Base-by-base conservation (phyloP, 2,329 filamentous ascomycete species). In the Chaetomium sp. region DNA sequence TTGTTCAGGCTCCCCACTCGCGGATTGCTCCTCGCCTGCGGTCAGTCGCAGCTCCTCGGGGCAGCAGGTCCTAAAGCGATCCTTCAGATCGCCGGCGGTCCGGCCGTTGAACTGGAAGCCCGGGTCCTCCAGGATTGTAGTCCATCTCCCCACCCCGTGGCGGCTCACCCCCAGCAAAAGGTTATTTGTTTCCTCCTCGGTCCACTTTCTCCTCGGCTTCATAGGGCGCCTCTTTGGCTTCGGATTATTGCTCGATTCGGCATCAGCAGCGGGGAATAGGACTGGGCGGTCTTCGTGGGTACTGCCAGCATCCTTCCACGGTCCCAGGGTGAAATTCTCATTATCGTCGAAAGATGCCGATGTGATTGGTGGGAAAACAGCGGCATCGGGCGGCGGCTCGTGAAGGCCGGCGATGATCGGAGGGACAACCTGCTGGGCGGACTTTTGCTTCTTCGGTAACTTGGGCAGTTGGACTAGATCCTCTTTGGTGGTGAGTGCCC, bases 121-220 rank as follows among this genome's bases (percentile, higher is more conserved):
- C 0, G 81, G 75, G 66, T 89, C 87, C 57, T 87, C 85, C 27
- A 89, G 75, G 35, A 89, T 89, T 63, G 80, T 83, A 9, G 85
- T 87, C 87, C 87, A 89, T 70, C 85, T 86, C 45, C 87, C 87
- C 9, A 89, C 83, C 0, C 87, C 87, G 70, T 89, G 82, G 35
- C 84, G 83, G 70, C 82, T 82, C 31, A 88, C 87, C 0, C 86
- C 87, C 2, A 87, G 76, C 16, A 89, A 74, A 9, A 89, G 77
- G 68, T 87, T 81, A 58, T 84, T 87, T 1, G 87, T 89, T 73
- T 89, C 87, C 64, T 86, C 82, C 66, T 89, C 85, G 0, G 85
- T 84, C 87, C 87, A 89, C 69, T 87, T 88, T 60, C 83, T 80
- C 65, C 87, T 80, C 1, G 84, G 82, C 70, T 86, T 87, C 7